Evolutionary conservation across 768 basidiomycete genomes (phyloP).

Genomic region (Tricholomella constricta): DNA sequence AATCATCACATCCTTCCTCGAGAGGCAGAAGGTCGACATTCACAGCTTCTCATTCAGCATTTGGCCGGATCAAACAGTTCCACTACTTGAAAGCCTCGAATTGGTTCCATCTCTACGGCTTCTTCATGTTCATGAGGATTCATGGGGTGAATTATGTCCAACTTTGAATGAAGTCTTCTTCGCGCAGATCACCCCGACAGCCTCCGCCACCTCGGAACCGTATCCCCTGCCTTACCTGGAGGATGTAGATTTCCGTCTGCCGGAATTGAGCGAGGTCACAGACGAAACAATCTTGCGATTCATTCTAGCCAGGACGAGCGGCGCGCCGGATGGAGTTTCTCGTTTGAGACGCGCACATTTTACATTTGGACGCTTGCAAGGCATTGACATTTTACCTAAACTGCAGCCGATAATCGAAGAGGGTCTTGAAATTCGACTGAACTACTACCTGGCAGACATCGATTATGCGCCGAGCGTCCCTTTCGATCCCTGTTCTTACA

Average conservation of each 20-base stretch:
- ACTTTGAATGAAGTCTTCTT: neutral
- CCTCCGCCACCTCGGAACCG: neutral
- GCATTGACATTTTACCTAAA: neutral
- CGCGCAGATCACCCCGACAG: neutral
- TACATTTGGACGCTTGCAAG: neutral
- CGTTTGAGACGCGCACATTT: neutral
- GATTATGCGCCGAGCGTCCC: no score
- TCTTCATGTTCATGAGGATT: no score
- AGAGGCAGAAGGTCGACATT: no score
- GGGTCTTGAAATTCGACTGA: neutral
- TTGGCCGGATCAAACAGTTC: no score
- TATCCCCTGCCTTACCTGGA: neutral
- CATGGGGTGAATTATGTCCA: no score
- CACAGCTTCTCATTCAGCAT: no score
- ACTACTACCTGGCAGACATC: no score
- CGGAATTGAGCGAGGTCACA: neutral
- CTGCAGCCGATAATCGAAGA: neutral
- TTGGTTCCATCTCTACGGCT: no score
- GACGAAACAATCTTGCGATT: neutral
- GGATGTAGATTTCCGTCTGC: neutral
- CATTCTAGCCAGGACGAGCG: neutral
- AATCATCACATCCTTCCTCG: neutral
- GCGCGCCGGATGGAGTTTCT: neutral
- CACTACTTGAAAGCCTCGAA: no score
- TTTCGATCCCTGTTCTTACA: no score